phyloP scores from a whole-genome alignment of 1,284 basidiomycete species.

The Anthracocystis panici-leucophaei region DNA sequence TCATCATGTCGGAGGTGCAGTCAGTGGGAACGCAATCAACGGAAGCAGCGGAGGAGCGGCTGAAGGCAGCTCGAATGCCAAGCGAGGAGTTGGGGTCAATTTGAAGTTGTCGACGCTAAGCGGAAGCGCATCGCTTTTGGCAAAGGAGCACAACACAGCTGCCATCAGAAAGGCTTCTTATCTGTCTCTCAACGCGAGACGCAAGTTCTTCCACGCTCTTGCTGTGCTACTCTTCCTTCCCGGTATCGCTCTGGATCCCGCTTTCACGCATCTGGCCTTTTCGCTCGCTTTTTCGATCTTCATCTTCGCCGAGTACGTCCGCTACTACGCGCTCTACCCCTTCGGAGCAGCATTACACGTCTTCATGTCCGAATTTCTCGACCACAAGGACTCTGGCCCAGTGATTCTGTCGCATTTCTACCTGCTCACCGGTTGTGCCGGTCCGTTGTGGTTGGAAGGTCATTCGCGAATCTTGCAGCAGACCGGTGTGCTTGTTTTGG shows the following conservation, averaged over 20 bases:
- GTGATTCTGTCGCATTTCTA: slow-evolving; percentile 98
- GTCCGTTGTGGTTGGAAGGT: slow-evolving; percentile 91
- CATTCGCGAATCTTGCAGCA: slow-evolving; percentile 72
- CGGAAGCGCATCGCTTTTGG: slow-evolving; percentile 37
- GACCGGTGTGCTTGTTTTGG: slow-evolving; percentile 90
- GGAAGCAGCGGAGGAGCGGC: slow-evolving; percentile 9
- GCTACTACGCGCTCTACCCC: slow-evolving; percentile 98
- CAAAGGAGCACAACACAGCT: slow-evolving; percentile 46
- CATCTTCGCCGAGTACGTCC: slow-evolving; percentile 66
- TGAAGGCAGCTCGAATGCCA: slow-evolving; percentile 11
- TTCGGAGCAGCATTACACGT: slow-evolving; percentile 93
- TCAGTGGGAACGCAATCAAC: slow-evolving; percentile 2
- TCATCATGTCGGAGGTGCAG: neutral
- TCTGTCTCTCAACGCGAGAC: slow-evolving; percentile 88
- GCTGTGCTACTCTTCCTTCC: slow-evolving; percentile 97
- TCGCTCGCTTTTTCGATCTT: slow-evolving; percentile 74
- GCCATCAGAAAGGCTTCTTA: slow-evolving; percentile 55
- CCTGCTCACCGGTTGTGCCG: slow-evolving; percentile 92
- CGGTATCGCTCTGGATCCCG: slow-evolving; percentile 90
- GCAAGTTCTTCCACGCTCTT: slow-evolving; percentile 97
- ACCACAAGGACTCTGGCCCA: slow-evolving; percentile 93
- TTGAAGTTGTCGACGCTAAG: slow-evolving; percentile 35
- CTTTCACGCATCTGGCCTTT: slow-evolving; percentile 93
- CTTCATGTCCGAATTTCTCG: slow-evolving; percentile 94
- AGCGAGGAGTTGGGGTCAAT: slow-evolving; percentile 32